phyloP scores from a whole-genome alignment of 2,329 filamentous ascomycete genomes.

The Cytospora mali region DNA sequence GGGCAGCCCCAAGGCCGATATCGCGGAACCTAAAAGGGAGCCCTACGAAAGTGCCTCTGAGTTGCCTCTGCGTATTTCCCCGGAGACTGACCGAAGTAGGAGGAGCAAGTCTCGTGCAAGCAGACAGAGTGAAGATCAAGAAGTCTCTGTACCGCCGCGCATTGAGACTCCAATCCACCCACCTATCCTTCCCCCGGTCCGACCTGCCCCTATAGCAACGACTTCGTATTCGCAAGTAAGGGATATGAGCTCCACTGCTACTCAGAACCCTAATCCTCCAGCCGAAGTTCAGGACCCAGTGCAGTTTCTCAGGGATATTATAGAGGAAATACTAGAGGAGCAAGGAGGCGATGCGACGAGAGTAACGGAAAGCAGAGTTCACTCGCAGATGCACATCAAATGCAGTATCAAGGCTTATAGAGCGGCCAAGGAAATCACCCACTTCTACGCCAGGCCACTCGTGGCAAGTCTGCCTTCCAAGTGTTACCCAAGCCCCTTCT shows the following conservation, averaged over 20 bases:
- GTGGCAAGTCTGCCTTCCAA: constrained; percentile 39
- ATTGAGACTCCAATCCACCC: constrained; percentile 20
- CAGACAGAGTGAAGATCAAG: constrained; percentile 32
- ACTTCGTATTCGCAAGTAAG: not conserved
- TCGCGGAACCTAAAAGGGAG: constrained; percentile 27
- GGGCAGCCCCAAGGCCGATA: constrained; percentile 26
- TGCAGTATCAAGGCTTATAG: constrained; percentile 46
- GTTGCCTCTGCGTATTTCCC: constrained; percentile 18
- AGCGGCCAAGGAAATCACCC: constrained; percentile 43
- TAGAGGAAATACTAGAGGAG: constrained; percentile 35
- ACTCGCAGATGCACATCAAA: constrained; percentile 40
- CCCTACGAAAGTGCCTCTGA: constrained; percentile 25
- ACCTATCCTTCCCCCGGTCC: constrained; percentile 1
- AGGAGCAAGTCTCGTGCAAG: constrained; percentile 32
- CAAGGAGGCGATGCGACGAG: constrained; percentile 36
- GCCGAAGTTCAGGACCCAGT: constrained; percentile 24
- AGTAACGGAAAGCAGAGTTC: constrained; percentile 36
- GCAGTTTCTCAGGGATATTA: constrained; percentile 27
- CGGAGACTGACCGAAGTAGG: constrained; percentile 27
- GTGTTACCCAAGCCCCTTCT: constrained; percentile 40
- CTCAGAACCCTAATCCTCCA: constrained; percentile 6
- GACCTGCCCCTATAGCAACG: not conserved
- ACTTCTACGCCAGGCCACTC: constrained; percentile 49
- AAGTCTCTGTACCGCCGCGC: constrained; percentile 33
- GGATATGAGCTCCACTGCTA: constrained; percentile 8